phyloP scores from a whole-genome alignment of 2,329 filamentous ascomycete species.

The Fusarium sp. region DNA sequence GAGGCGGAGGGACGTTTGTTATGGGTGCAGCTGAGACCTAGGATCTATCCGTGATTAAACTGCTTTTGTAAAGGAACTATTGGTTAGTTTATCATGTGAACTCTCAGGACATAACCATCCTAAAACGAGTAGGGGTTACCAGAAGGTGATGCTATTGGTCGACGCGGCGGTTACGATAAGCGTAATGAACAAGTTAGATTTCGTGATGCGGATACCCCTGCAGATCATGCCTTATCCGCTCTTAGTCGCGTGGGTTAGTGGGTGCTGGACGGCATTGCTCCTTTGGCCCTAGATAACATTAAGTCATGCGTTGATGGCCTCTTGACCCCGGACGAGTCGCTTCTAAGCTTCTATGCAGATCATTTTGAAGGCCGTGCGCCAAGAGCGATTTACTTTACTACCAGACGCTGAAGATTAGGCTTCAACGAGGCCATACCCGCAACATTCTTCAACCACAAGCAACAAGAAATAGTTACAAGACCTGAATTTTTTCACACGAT shows the following conservation, averaged over 20 bases:
- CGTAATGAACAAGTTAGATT: constrained; percentile 18
- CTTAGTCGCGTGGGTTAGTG: not conserved
- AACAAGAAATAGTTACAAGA: not conserved
- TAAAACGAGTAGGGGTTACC: not conserved
- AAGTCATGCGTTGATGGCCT: not conserved
- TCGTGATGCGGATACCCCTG: constrained; percentile 15
- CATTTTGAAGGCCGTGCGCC: not conserved
- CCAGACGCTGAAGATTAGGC: not conserved
- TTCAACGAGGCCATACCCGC: not conserved
- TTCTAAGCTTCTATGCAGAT: not conserved
- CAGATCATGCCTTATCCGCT: constrained; percentile 21
- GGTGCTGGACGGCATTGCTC: not conserved
- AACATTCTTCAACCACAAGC: not conserved
- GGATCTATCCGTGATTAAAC: not conserved
- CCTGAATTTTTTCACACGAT: not conserved
- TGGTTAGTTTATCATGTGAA: not conserved
- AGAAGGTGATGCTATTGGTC: not conserved
- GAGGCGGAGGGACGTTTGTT: constrained; percentile 1
- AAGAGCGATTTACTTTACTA: not conserved
- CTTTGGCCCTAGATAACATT: not conserved
- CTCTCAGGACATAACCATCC: not conserved
- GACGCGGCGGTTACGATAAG: constrained; percentile 13
- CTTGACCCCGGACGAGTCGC: not conserved
- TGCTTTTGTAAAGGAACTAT: not conserved
- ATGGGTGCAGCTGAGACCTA: not conserved